phyloP scores from a whole-genome alignment of 2,329 filamentous ascomycete genomes.

The Metarhizium guizhouense region DNA sequence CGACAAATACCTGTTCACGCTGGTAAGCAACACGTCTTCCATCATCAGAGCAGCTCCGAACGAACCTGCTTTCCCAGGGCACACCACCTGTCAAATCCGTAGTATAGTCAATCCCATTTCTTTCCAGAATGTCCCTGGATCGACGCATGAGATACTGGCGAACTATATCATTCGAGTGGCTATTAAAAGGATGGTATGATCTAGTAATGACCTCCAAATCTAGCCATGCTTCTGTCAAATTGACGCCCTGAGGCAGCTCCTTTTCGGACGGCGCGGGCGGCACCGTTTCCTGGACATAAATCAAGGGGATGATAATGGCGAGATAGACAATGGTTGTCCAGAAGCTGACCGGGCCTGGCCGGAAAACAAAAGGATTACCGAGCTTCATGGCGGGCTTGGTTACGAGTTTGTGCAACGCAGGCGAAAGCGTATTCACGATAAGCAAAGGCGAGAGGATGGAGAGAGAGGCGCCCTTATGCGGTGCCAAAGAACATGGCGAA shows the following conservation, averaged over 20 bases:
- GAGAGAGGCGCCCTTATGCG: neutral
- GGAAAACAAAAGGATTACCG: slow-evolving; percentile 62
- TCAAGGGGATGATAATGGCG: slow-evolving; percentile 61
- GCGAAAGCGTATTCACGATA: neutral
- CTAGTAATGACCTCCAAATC: slow-evolving; percentile 70
- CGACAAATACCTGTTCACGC: neutral
- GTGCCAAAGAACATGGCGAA: neutral
- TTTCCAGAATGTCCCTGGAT: slow-evolving; percentile 58
- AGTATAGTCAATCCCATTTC: slow-evolving; percentile 44
- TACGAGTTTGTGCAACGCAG: neutral
- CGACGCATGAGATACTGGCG: slow-evolving; percentile 66
- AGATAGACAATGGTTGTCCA: slow-evolving; percentile 71
- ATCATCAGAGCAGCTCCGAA: neutral
- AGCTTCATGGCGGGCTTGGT: slow-evolving; percentile 16
- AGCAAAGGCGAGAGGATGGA: neutral
- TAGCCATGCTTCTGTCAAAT: slow-evolving; percentile 77
- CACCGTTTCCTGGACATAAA: slow-evolving; percentile 68
- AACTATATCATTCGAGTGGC: slow-evolving; percentile 70
- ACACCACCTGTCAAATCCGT: slow-evolving; percentile 28
- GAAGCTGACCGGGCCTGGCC: slow-evolving; percentile 71
- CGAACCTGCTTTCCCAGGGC: slow-evolving; percentile 11
- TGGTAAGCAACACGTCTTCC: neutral
- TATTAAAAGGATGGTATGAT: slow-evolving; percentile 83
- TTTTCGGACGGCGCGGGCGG: slow-evolving; percentile 50
- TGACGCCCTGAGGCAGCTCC: slow-evolving; percentile 50